Percentiles rank a stretch among this genome's conserved stretches.
Conservation (phyloP, 2,329 filamentous ascomycete genomes). For the Monilinia polystroma region DNA sequence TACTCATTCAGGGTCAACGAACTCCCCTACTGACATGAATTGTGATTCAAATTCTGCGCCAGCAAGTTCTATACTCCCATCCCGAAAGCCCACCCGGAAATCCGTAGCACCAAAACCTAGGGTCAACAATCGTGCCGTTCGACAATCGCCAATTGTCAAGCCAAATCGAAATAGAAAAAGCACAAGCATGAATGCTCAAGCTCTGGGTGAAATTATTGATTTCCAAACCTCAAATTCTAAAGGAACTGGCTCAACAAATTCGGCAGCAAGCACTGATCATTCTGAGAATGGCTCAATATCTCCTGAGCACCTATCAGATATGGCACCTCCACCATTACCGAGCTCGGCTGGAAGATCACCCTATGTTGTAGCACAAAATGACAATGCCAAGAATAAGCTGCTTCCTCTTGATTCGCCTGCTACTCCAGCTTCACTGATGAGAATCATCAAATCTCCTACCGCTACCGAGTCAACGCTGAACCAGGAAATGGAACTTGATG, state of each 20-base stretch:
- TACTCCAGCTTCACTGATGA: conserved; percentile 87
- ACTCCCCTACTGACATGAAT: conserved; percentile 39
- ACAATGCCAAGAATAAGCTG: conserved; percentile 41
- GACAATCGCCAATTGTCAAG: conserved; percentile 45
- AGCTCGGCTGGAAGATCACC: conserved; percentile 66
- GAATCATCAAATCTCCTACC: conserved; percentile 49
- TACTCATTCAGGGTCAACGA: conserved; percentile 41
- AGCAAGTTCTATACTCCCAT: conserved; percentile 29
- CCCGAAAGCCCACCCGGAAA: conserved; percentile 34
- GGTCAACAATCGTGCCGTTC: conserved; percentile 37
- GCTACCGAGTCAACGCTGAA: conserved; percentile 42
- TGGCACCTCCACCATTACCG: conserved; percentile 65
- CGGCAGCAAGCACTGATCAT: conserved; percentile 47
- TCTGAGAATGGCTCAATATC: conserved; percentile 66
- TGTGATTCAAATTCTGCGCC: conserved; percentile 36
- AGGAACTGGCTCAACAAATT: conserved; percentile 39
- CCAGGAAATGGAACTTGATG: conserved; percentile 50
- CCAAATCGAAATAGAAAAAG: conserved; percentile 47
- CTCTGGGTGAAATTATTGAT: conserved; percentile 41
- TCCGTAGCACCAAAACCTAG: conserved; percentile 29
- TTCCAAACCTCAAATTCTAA: conserved; percentile 42
- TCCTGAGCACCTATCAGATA: conserved; percentile 61
- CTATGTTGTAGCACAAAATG: conserved; percentile 58
- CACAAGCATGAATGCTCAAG: conserved; percentile 45
- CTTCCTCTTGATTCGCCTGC: conserved; percentile 56